A percentile compares a stretch with the other conserved stretches of the same genome.
Conservation (phyloP, 2,329 filamentous ascomycete genomes). For the Calonectria henricotiae region DNA sequence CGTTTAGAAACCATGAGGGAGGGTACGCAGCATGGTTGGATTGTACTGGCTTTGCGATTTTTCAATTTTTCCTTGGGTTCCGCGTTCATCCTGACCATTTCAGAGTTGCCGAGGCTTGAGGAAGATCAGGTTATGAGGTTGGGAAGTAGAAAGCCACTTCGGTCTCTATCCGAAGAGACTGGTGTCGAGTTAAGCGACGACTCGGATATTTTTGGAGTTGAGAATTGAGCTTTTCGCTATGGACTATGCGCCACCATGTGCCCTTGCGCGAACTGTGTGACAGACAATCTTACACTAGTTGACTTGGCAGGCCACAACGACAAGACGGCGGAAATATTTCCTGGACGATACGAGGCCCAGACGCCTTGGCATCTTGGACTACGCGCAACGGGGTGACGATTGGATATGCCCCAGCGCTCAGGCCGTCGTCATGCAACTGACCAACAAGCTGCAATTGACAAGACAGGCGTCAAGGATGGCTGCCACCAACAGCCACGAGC, state of each 20-base stretch:
- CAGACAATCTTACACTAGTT: neutral
- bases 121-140: slow-evolving; percentile 19
- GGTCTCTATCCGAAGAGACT: slow-evolving; percentile 45
- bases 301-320: neutral
- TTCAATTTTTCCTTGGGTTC: neutral
- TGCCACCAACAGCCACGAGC: slow-evolving; percentile 28
- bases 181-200: neutral
- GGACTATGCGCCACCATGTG: neutral
- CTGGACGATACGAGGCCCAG: slow-evolving; percentile 2
- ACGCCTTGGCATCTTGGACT: slow-evolving; percentile 6
- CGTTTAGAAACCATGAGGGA: slow-evolving; percentile 16
- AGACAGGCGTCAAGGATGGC: slow-evolving; percentile 6
- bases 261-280: neutral
- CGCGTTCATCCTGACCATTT: slow-evolving; percentile 4
- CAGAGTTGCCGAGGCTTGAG: slow-evolving; percentile 44
- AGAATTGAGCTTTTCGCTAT: slow-evolving; percentile 28
- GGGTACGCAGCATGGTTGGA: slow-evolving; percentile 14
- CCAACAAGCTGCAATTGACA: slow-evolving; percentile 5
- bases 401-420: slow-evolving; percentile 25
- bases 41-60: neutral
- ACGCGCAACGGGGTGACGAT: slow-evolving; percentile 25
- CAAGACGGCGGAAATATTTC: slow-evolving; percentile 11
- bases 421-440: slow-evolving; percentile 5
- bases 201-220: slow-evolving; percentile 26
- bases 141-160: slow-evolving; percentile 37